phyloP scores from a whole-genome alignment of 306 rosid species.

The Amphicarpaea edgeworthii region DNA sequence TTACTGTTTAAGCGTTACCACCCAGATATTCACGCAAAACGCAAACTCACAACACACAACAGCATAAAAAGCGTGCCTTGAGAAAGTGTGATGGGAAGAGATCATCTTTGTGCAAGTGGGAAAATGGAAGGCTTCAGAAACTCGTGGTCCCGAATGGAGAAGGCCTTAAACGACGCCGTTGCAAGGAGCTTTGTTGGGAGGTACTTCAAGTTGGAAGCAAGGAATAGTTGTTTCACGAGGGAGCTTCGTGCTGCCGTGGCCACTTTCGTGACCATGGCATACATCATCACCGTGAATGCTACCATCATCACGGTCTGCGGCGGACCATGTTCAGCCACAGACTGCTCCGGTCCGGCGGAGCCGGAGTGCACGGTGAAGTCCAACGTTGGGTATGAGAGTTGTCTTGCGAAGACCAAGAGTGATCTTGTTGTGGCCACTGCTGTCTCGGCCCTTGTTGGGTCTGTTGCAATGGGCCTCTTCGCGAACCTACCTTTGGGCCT shows the following conservation, averaged over 20 bases:
- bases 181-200: conserved; percentile 66
- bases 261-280: conserved; percentile 96
- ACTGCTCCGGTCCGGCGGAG: conserved; percentile 64
- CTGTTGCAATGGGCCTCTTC: conserved; percentile 77
- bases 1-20: conserved; percentile 33
- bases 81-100: conserved; percentile 54
- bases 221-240: conserved; percentile 71
- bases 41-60: not conserved
- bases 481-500: conserved; percentile 89
- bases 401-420: conserved; percentile 69
- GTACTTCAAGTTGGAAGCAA: conserved; percentile 75
- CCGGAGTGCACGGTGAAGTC: conserved; percentile 63
- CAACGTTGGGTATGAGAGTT: conserved; percentile 68
- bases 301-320: conserved; percentile 82
- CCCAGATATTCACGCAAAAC: not conserved
- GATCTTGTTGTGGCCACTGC: conserved; percentile 87
- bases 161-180: conserved; percentile 56
- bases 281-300: conserved; percentile 94
- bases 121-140: conserved; percentile 29
- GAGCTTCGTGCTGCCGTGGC: conserved; percentile 86
- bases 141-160: conserved; percentile 60
- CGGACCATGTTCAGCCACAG: conserved; percentile 68
- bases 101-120: conserved; percentile 55
- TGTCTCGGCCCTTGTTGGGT: conserved; percentile 73
- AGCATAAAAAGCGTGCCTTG: not conserved